Evolutionary conservation across 2,329 filamentous ascomycete genomes (phyloP).

Genomic region (Daldinia eschscholtzii): DNA sequence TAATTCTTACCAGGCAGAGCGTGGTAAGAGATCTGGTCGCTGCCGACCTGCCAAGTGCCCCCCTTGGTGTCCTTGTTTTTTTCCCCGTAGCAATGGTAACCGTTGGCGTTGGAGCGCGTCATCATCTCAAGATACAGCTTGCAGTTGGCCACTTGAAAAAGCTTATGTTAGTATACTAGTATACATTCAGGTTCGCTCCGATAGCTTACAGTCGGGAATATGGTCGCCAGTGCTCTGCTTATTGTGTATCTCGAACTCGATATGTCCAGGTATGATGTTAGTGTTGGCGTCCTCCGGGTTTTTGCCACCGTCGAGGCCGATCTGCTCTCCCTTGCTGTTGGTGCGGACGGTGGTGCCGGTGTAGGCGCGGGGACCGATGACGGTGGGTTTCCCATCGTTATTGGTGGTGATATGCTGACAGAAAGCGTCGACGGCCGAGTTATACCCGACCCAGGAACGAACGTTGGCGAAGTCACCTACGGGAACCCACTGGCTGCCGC

Average conservation of each 20-base stretch:
- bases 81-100: not conserved
- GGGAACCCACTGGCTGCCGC: not conserved
- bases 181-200: no score
- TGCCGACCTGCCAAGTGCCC: not conserved
- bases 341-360: not conserved
- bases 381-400: no score
- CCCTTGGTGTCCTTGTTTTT: not conserved
- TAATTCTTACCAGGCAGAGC: not conserved
- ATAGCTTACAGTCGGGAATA: no score
- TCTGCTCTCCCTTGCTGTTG: not conserved
- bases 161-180: no score
- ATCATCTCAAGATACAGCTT: no score
- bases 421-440: not conserved
- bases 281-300: not conserved
- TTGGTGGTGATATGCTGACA: not conserved
- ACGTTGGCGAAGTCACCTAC: not conserved
- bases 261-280: no score
- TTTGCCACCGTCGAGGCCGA: not conserved
- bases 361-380: not conserved
- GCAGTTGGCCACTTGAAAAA: no score
- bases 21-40: not conserved
- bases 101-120: no score
- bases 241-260: no score
- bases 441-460: not conserved
- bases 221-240: no score